Evolutionary conservation across 495 filamentous ascomycete genomes (phyloP).

Genomic region (Niebla homalea): DNA sequence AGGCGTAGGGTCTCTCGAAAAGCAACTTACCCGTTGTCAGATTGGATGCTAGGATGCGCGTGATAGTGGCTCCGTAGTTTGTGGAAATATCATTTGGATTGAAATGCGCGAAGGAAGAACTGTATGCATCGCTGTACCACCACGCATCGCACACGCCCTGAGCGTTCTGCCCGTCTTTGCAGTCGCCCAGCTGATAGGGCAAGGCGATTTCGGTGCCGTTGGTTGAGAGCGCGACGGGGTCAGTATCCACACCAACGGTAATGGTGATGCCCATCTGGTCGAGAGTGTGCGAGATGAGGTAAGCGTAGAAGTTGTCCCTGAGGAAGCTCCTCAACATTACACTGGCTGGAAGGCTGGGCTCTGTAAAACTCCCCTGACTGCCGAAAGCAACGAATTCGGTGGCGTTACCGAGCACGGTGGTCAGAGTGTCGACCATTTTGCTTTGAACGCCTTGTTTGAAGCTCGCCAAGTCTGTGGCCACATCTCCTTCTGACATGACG

Average conservation of each 20-base stretch:
- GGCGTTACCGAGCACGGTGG: constrained; percentile 1
- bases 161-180: neutral
- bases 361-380: constrained; percentile 4
- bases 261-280: neutral
- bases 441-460: neutral
- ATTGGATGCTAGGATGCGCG: neutral
- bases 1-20: constrained; percentile 6
- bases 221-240: neutral
- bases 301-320: constrained; percentile 8
- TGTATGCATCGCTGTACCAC: constrained; percentile 7
- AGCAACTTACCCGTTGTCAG: constrained; percentile 3
- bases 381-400: constrained; percentile 8
- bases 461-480: constrained; percentile 1
- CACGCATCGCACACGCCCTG: constrained; percentile 9
- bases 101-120: constrained; percentile 4
- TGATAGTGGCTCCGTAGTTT: constrained; percentile 3
- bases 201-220: neutral
- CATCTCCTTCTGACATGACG: neutral
- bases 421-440: constrained; percentile 3
- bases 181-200: neutral
- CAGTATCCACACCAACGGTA: constrained; percentile 3
- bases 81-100: neutral
- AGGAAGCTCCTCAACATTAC: neutral
- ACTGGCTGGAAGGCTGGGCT: neutral
- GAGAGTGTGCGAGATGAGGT: constrained; percentile 3